A percentile compares a stretch with the other conserved stretches of the same genome.
Conservation (phyloP, 2,329 filamentous ascomycete genomes). For the Fusarium pseudonygamai region DNA sequence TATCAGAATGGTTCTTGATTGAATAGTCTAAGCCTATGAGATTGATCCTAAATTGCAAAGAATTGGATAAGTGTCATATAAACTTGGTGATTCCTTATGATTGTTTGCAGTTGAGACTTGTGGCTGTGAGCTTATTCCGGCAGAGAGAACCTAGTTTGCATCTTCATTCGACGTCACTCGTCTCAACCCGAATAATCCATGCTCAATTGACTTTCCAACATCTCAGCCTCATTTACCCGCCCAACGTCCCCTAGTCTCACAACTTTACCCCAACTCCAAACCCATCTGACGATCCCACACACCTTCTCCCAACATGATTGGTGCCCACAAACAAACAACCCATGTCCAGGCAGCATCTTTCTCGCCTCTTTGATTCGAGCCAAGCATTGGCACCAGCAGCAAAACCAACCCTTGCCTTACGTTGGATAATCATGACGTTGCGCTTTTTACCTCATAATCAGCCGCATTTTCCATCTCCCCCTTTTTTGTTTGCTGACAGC, state of each 20-base stretch:
- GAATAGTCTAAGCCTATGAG: background rate
- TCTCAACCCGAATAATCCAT: background rate
- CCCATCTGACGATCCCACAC: background rate
- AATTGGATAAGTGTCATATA: background rate
- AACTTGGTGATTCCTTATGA: accelerated
- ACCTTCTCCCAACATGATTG: background rate
- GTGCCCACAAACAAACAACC: conserved; percentile 2
- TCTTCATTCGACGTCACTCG: background rate
- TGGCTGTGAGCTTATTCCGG: too few species aligned
- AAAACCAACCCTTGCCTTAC: background rate
- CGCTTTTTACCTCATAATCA: background rate
- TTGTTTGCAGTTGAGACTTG: too few species aligned
- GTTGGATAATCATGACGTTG: conserved; percentile 14
- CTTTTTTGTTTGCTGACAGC: background rate
- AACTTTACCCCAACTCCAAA: background rate
- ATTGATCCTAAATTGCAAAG: background rate
- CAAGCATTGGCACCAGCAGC: conserved; percentile 5
- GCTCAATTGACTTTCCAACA: background rate
- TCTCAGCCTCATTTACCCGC: background rate
- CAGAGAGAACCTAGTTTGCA: too few species aligned
- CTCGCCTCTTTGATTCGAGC: conserved; percentile 22
- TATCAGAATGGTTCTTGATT: background rate
- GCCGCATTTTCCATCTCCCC: background rate
- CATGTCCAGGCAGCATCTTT: conserved; percentile 23
- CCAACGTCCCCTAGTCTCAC: background rate